Evolutionary conservation across 164 flowering plant genomes (phyloP).

Genomic region (Houttuynia cordata): DNA sequence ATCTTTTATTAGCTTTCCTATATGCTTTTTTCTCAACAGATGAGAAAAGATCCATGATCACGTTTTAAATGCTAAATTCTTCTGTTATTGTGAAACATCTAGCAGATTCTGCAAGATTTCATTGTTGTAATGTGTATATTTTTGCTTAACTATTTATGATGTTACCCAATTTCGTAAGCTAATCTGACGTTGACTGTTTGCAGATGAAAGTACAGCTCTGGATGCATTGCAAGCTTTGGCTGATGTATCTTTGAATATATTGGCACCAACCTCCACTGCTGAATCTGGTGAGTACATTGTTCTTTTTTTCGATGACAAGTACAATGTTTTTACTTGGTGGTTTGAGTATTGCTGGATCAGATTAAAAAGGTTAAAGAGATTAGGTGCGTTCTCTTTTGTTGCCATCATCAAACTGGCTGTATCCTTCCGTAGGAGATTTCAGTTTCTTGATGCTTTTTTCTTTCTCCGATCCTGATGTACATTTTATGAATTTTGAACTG

Average conservation of each 20-base stretch:
- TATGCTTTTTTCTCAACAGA: background rate
- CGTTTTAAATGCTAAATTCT: background rate
- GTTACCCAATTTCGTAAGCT: background rate
- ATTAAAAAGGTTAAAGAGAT: too few species aligned
- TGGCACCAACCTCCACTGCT: constrained; percentile 32
- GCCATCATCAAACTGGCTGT: background rate
- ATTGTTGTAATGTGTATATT: background rate
- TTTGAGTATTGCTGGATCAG: background rate
- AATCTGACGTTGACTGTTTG: constrained; percentile 1
- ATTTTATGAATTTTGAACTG: background rate
- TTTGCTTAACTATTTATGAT: background rate
- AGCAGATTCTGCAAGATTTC: background rate
- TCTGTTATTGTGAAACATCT: background rate
- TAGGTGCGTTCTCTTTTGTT: background rate
- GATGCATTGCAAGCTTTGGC: constrained; percentile 65
- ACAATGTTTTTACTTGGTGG: background rate
- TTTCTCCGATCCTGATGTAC: background rate
- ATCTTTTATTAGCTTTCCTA: background rate
- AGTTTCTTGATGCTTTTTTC: background rate
- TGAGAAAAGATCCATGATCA: background rate
- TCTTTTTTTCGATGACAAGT: too few species aligned
- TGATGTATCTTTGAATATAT: constrained; percentile 34
- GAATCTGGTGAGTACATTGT: constrained; percentile 34
- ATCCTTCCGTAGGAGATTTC: background rate
- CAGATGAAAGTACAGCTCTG: constrained; percentile 46